Base-by-base conservation (phyloP, 1,284 basidiomycete species). In the Tilletia setariae region DNA sequence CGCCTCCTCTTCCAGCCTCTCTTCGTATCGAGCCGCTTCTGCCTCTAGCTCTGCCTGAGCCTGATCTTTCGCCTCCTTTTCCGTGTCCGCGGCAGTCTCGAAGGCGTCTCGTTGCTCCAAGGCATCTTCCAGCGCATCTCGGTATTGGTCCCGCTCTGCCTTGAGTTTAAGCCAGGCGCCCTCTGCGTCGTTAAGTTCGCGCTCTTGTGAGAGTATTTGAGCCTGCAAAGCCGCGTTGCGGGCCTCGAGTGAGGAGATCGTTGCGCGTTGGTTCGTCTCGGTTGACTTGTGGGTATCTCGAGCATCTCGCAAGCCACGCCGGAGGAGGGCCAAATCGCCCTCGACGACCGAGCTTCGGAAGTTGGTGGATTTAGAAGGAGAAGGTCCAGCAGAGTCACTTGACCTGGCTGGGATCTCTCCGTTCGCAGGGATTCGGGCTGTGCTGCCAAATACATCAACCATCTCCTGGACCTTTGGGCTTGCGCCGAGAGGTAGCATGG, bases 171-270 rank as follows among this genome's bases (percentile, higher is more conserved):
- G 28, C 43, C 43, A 69, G 64, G 63, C 62, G 8, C 11, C 62
- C 25, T 64, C 62, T 1, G 40, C 44, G 11, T 44, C 62, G 11
- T 91, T 88, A 32, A 90, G 84, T 73, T 90, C 87, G 6, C 85
- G 83, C 77, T 90, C 89, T 19, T 84, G 86, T 69, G 67, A 84
- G 73, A 67, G 83, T 68, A 74, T 85, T 74, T 89, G 87, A 0
- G 85, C 85, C 76, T 89, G 87, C 11, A 92, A 85, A 0, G 89
- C 86, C 1, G 86, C 84, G 70, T 91, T 87, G 78, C 91, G 89
- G 0, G 90, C 86, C 7, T 88, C 87, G 35, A 44, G 23, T 13
- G 62, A 47, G 19, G 44, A 13, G n/a, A 64, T 44, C 3, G 42
- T 64, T 8, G 62, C 44, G 8, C 44, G 19, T 19, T 47, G 62